phyloP scores from a whole-genome alignment of 2,329 filamentous ascomycete species.

The Beauveria sp. region DNA sequence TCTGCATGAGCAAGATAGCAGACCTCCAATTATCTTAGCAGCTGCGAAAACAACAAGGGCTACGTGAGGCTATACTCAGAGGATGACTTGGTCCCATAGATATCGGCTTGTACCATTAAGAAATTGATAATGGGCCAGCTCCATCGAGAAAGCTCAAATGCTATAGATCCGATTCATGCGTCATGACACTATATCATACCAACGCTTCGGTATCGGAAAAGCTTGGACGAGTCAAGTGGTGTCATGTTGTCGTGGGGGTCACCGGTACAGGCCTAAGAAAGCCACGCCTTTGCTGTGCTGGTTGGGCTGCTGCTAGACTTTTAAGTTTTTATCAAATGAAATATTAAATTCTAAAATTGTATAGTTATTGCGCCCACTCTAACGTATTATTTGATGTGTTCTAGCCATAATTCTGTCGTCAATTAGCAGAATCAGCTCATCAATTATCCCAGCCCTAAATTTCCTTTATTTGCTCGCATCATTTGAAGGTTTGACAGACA shows the following conservation, averaged over 20 bases:
- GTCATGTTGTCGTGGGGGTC: not conserved
- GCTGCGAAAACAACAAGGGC: not conserved
- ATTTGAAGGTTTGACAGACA: too few species aligned
- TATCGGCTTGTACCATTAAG: not conserved
- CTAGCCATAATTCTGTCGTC: too few species aligned
- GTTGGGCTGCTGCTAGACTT: too few species aligned
- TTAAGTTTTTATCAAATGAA: too few species aligned
- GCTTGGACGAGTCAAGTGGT: not conserved
- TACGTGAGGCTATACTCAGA: not conserved
- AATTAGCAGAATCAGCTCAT: too few species aligned
- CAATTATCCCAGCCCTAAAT: too few species aligned
- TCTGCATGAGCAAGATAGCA: not conserved
- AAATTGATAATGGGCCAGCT: not conserved
- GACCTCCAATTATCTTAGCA: not conserved
- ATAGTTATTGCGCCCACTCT: too few species aligned
- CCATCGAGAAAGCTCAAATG: not conserved
- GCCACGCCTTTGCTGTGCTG: too few species aligned
- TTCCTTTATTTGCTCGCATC: too few species aligned
- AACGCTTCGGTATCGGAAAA: not conserved
- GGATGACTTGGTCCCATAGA: not conserved
- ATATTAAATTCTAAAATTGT: too few species aligned
- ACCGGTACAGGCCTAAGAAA: too few species aligned
- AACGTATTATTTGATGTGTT: too few species aligned
- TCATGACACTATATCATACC: not conserved
- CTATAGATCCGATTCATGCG: not conserved